phyloP scores from a whole-genome alignment of 257 asterid species.

The Rhazya stricta region DNA sequence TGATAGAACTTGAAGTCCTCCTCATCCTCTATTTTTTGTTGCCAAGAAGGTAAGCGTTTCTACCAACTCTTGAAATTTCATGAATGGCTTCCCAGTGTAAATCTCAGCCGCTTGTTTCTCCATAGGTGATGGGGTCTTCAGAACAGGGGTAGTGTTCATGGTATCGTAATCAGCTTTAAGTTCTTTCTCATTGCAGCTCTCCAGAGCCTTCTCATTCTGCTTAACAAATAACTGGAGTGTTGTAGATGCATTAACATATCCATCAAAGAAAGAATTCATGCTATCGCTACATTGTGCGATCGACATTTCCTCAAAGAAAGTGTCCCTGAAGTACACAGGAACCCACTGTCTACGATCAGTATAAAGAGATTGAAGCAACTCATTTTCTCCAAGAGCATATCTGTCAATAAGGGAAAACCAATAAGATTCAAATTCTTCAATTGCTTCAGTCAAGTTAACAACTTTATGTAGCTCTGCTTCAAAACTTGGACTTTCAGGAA shows the following conservation, averaged over 20 bases:
- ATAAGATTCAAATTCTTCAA: conserved; percentile 72
- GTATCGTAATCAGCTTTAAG: conserved; percentile 20
- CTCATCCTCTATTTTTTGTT: conserved; percentile 13
- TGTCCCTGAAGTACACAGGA: conserved; percentile 72
- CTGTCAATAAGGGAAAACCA: conserved; percentile 73
- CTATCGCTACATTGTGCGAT: conserved; percentile 73
- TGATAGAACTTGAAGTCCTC: conserved; percentile 11
- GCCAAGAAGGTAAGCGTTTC: conserved; percentile 23
- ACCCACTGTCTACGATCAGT: conserved; percentile 84
- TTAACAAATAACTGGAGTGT: conserved; percentile 60
- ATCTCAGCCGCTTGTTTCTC: conserved; percentile 24
- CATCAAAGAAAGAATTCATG: conserved; percentile 93
- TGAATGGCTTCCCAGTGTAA: conserved; percentile 19
- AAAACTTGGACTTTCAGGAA: conserved; percentile 61
- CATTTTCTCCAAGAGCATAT: conserved; percentile 62
- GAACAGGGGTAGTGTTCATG: conserved; percentile 12
- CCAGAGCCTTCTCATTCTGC: conserved; percentile 19
- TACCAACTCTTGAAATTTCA: conserved; percentile 25
- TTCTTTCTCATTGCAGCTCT: conserved; percentile 20
- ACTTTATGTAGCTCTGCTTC: conserved; percentile 77
- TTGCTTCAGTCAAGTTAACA: conserved; percentile 69
- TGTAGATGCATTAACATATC: conserved; percentile 91
- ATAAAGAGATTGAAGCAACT: conserved; percentile 67
- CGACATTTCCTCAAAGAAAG: conserved; percentile 91
- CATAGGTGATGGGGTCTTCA: conserved; percentile 27